Conservation (phyloP, 805 yeast species). For the Ogataea chonburiensis region DNA sequence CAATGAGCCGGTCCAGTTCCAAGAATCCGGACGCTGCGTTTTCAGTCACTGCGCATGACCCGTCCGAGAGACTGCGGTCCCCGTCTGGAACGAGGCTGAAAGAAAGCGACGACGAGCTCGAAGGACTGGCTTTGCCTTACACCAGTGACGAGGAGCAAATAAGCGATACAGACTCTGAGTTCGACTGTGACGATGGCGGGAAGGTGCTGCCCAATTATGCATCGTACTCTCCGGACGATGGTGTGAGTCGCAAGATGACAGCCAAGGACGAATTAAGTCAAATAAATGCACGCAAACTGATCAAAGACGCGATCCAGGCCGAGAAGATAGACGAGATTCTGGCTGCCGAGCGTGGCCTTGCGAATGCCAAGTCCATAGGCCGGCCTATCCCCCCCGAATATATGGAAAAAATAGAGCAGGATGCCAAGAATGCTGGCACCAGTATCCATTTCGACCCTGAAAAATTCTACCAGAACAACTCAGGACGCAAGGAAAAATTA, state of each 20-base stretch:
- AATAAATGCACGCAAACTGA: constrained; percentile 28
- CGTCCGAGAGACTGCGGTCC: constrained; percentile 56
- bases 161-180: constrained; percentile 58
- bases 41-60: constrained; percentile 72
- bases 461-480: constrained; percentile 48
- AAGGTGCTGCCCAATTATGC: constrained; percentile 58
- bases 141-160: constrained; percentile 59
- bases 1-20: constrained; percentile 25
- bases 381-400: constrained; percentile 34
- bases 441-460: constrained; percentile 45
- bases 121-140: constrained; percentile 10
- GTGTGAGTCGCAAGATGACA: constrained; percentile 14
- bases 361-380: constrained; percentile 49
- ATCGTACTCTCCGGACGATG: constrained; percentile 22
- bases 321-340: constrained; percentile 53
- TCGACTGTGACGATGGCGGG: constrained; percentile 61
- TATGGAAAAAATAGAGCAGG: constrained; percentile 28
- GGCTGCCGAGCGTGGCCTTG: constrained; percentile 58
- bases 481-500: constrained; percentile 47
- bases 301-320: constrained; percentile 48
- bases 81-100: constrained; percentile 11
- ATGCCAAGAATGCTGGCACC: constrained; percentile 40
- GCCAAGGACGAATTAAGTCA: constrained; percentile 22
- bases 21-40: constrained; percentile 40
- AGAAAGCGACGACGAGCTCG: constrained; percentile 19